Percentiles rank a stretch among this genome's conserved stretches.
Conservation (phyloP, 169 alveolate genomes). For the Plasmodium billcollinsi region DNA sequence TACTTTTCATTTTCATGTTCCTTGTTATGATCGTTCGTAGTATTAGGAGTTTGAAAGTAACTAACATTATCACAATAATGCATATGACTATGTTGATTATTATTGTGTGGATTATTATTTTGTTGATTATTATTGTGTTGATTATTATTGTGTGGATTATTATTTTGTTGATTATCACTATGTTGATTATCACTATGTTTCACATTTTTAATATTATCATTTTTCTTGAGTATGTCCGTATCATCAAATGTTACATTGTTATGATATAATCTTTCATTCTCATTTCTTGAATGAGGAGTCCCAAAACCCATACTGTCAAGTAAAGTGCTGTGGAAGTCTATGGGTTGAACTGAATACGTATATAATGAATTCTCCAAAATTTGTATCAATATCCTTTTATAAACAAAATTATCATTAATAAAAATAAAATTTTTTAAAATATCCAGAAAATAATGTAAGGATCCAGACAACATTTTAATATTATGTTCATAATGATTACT, state of each 20-base stretch:
- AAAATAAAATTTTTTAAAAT: slow-evolving; percentile 8
- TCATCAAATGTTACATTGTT: too few relatives aligned
- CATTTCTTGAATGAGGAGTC: background rate
- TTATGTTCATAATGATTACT: slow-evolving; percentile 15
- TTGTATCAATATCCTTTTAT: slow-evolving; percentile 14
- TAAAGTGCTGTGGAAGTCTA: too few relatives aligned
- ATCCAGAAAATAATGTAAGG: slow-evolving; percentile 17
- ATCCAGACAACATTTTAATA: slow-evolving; percentile 1
- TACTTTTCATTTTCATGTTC: too few relatives aligned
- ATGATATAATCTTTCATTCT: background rate
- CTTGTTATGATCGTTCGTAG: too few relatives aligned
- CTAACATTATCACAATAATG: too few relatives aligned
- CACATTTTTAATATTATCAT: background rate
- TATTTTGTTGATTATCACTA: background rate
- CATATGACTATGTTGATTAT: too few relatives aligned
- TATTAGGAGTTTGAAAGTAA: too few relatives aligned
- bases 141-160: background rate
- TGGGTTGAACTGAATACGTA: too few relatives aligned
- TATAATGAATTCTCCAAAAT: slow-evolving; percentile 3
- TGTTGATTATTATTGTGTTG: background rate
- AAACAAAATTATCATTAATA: slow-evolving; percentile 29
- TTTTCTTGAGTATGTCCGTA: background rate
- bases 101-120: background rate
- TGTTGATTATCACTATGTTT: background rate
- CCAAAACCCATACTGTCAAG: background rate